Conservation (phyloP, 169 alveolate species). For the Perkinsus olseni region DNA sequence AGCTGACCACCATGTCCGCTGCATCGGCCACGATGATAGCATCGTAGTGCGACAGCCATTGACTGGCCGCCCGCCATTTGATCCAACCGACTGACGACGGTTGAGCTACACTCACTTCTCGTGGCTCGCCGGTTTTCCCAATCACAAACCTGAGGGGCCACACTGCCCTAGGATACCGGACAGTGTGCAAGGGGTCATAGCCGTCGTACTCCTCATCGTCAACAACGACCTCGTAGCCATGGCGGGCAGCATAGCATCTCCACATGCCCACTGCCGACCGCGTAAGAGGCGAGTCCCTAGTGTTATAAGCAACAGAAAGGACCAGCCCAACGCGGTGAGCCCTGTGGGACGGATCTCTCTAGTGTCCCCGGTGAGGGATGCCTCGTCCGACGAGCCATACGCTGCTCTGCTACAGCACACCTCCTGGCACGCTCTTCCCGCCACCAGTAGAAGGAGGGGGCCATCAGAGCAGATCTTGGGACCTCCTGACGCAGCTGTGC, state of each 20-base stretch:
- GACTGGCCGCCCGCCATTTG: neutral
- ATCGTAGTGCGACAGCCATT: neutral
- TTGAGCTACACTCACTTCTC: neutral
- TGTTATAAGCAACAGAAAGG: neutral
- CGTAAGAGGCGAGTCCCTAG: neutral
- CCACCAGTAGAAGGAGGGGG: neutral
- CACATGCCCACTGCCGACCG: neutral
- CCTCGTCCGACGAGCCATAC: neutral
- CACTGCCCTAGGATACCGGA: neutral
- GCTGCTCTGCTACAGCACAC: neutral
- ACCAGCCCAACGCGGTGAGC: neutral
- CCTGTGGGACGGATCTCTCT: neutral
- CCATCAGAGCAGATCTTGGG: neutral
- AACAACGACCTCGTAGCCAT: neutral
- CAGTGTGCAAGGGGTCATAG: neutral
- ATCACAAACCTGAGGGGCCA: neutral
- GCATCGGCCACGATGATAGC: neutral
- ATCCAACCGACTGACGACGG: neutral
- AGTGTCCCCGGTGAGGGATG: neutral
- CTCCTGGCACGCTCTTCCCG: neutral
- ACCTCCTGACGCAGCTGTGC: neutral
- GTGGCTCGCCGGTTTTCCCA: neutral
- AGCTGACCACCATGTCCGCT: neutral
- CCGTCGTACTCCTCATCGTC: neutral
- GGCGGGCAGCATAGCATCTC: neutral